These are phyloP conservation scores for Taphrina confusa DNA, from an alignment of 1,139 yeast species.

Conservation along the genomic window DNA sequence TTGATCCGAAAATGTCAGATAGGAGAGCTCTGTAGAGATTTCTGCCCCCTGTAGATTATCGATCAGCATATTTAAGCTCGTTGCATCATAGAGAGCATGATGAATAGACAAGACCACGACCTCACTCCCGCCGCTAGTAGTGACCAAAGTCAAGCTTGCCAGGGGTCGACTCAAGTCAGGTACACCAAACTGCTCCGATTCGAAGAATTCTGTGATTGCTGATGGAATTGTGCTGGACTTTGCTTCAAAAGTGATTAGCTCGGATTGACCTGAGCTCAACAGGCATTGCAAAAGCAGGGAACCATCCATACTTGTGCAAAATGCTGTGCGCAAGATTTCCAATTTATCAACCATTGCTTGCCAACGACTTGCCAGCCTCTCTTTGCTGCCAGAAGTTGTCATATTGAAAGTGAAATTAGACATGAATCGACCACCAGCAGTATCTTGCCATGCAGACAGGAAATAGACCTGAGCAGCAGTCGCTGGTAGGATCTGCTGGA, in stretches of 20 bases:
- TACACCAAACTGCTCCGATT: slow-evolving; percentile 4
- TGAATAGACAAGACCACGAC: slow-evolving; percentile 38
- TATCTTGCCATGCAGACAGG: slow-evolving; percentile 39
- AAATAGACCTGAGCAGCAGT: slow-evolving; percentile 41
- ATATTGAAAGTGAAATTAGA: slow-evolving; percentile 38
- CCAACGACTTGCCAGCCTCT: slow-evolving; percentile 38
- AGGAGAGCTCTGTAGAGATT: slow-evolving; percentile 9
- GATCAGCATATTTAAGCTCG: slow-evolving; percentile 39
- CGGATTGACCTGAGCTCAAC: not conserved
- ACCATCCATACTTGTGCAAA: slow-evolving; percentile 28
- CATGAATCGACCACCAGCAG: slow-evolving; percentile 31
- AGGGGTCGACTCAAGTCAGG: slow-evolving; percentile 27
- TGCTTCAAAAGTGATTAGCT: slow-evolving; percentile 29
- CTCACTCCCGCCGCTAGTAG: not conserved
- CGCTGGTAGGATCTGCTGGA: slow-evolving; percentile 38
- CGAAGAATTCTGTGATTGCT: slow-evolving; percentile 17
- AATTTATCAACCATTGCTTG: slow-evolving; percentile 6
- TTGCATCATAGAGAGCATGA: slow-evolving; percentile 43
- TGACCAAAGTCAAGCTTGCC: not conserved
- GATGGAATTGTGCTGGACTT: not conserved
- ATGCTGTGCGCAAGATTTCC: slow-evolving; percentile 40
- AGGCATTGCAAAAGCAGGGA: slow-evolving; percentile 38
- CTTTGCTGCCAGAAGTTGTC: not conserved
- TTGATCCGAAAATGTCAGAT: slow-evolving; percentile 3
- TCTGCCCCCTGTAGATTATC: slow-evolving; percentile 15